phyloP scores from a whole-genome alignment of 176 grass and related monocot genomes.

The Raddia guianensis region DNA sequence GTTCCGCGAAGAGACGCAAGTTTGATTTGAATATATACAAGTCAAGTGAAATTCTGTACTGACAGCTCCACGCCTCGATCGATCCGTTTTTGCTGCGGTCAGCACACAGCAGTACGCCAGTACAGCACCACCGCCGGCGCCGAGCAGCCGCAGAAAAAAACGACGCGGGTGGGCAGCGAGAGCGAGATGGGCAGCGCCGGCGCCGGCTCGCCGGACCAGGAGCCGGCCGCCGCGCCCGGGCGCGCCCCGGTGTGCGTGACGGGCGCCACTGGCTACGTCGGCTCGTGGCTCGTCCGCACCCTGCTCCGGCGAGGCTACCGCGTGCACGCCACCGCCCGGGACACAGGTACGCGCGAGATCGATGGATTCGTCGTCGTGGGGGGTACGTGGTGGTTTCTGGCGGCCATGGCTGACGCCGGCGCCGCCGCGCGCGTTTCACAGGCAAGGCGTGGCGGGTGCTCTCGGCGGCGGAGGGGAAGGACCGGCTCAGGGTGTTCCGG shows the following conservation, averaged over 20 bases:
- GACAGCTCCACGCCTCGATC: too few species aligned
- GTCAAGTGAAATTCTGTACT: too few species aligned
- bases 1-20: too few species aligned
- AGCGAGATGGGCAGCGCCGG: conserved; percentile 30
- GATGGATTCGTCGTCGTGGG: not conserved
- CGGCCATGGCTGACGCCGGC: not conserved
- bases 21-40: too few species aligned
- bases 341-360: conserved; percentile 45
- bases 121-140: too few species aligned
- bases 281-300: conserved; percentile 76
- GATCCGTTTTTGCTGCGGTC: not conserved
- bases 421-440: not conserved
- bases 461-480: conserved; percentile 34
- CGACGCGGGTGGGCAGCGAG: not conserved
- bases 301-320: conserved; percentile 69
- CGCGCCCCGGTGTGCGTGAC: conserved; percentile 67
- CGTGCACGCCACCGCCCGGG: conserved; percentile 76
- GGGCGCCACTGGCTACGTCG: conserved; percentile 76
- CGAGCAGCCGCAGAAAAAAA: not conserved
- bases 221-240: too few species aligned
- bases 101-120: too few species aligned
- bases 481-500: conserved; percentile 56
- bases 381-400: too few species aligned
- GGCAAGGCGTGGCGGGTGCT: conserved; percentile 63
- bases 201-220: conserved; percentile 4